phyloP scores from a whole-genome alignment of 768 basidiomycete genomes.

The Artomyces pyxidatus region DNA sequence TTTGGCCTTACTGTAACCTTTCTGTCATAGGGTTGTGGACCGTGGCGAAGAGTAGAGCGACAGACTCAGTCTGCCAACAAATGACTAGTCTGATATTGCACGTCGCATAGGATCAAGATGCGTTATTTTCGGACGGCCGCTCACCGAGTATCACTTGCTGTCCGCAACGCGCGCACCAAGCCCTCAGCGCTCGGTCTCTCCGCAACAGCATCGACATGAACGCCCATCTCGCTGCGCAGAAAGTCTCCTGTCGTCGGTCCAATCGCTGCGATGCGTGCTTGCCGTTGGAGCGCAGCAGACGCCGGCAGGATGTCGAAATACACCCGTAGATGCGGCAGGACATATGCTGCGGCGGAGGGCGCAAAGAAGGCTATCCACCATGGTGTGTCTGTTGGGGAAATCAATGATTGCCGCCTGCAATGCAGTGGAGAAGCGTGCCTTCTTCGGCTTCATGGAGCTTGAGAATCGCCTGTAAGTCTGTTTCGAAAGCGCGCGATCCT shows the following conservation, averaged over 20 bases:
- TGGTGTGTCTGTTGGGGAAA: neutral
- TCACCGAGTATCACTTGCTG: too few relatives aligned
- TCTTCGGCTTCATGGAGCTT: too few relatives aligned
- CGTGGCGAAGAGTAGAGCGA: too few relatives aligned
- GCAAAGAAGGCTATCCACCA: constrained; percentile 79
- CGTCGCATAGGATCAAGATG: too few relatives aligned
- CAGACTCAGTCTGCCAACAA: too few relatives aligned
- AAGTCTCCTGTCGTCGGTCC: constrained; percentile 58
- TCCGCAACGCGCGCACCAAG: constrained; percentile 30
- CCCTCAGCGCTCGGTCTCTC: constrained; percentile 48
- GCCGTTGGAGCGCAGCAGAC: neutral
- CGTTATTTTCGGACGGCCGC: too few relatives aligned
- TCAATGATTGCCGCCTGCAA: constrained; percentile 16
- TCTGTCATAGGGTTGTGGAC: too few relatives aligned
- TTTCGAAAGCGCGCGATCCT: constrained; percentile 43
- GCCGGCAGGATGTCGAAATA: constrained; percentile 33
- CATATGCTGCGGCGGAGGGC: constrained; percentile 59
- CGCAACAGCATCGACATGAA: constrained; percentile 49
- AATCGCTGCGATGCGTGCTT: constrained; percentile 44
- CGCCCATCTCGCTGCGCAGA: constrained; percentile 34
- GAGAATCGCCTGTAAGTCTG: too few relatives aligned
- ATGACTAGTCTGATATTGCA: too few relatives aligned
- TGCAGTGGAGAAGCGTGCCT: too few relatives aligned
- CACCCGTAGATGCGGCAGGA: constrained; percentile 39
- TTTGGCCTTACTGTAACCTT: too few relatives aligned